These are phyloP conservation scores for Pseudopyricularia javanii DNA, from an alignment of 2,329 filamentous ascomycete species.

Conservation along the genomic window DNA sequence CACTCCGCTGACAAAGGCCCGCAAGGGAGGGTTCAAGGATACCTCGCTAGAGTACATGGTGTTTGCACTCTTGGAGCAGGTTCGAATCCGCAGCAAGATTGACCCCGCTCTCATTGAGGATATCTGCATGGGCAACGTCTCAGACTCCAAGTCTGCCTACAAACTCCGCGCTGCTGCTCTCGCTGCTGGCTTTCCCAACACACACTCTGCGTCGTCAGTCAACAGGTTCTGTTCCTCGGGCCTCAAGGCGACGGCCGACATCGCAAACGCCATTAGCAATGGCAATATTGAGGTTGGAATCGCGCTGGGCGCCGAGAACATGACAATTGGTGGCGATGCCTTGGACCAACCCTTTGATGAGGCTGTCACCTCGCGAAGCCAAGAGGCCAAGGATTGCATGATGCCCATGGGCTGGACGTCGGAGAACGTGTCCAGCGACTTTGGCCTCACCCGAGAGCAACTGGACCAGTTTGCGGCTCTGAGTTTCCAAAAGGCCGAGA, in stretches of 20 bases:
- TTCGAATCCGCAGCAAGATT: constrained; percentile 58
- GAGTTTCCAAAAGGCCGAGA: constrained; percentile 78
- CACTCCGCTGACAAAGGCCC: constrained; percentile 77
- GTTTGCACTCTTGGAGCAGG: constrained; percentile 70
- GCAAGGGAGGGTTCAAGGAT: constrained; percentile 93
- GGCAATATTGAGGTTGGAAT: constrained; percentile 81
- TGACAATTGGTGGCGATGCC: constrained; percentile 63
- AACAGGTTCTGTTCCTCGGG: constrained; percentile 98
- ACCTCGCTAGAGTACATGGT: constrained; percentile 78
- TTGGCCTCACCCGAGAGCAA: constrained; percentile 64
- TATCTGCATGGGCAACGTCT: constrained; percentile 86
- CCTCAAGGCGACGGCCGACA: constrained; percentile 88
- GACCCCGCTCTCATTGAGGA: constrained; percentile 78
- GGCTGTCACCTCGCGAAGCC: constrained; percentile 55
- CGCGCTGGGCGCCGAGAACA: constrained; percentile 78
- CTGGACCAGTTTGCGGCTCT: constrained; percentile 83
- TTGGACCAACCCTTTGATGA: constrained; percentile 65
- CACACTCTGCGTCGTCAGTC: constrained; percentile 64
- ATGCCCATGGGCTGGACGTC: constrained; percentile 97
- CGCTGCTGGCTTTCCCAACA: constrained; percentile 37
- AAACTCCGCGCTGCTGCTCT: constrained; percentile 56
- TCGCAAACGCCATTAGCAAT: constrained; percentile 71
- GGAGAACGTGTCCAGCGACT: constrained; percentile 90
- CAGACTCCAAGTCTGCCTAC: constrained; percentile 77
- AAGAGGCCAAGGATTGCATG: constrained; percentile 76